These are phyloP conservation scores for Pachyrhizus erosus DNA, from an alignment of 306 rosid genomes.

Conservation along the genomic window DNA sequence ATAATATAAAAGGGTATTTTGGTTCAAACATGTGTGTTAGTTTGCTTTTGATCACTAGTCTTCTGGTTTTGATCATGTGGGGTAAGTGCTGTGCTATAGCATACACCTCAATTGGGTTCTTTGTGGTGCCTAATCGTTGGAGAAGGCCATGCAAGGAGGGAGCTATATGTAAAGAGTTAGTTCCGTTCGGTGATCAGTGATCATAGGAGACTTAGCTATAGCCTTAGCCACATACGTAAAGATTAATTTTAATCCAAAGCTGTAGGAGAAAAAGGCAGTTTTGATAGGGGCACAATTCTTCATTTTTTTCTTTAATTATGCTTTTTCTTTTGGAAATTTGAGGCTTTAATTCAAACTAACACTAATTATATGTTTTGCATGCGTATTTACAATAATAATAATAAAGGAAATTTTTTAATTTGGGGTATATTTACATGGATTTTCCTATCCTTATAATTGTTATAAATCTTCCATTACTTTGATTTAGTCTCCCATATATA, in stretches of 20 bases:
- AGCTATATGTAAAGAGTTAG: background rate
- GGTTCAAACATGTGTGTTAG: background rate
- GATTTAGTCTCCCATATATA: too few relatives aligned
- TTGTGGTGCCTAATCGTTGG: constrained; percentile 28
- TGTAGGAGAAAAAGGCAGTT: background rate
- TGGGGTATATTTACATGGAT: too few relatives aligned
- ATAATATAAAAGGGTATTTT: background rate
- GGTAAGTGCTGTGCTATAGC: constrained; percentile 46
- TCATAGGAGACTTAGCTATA: background rate
- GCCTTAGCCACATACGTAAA: background rate
- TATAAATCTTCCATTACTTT: too few relatives aligned
- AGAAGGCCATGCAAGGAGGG: background rate
- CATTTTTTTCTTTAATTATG: background rate
- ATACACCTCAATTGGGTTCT: constrained; percentile 40
- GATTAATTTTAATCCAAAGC: background rate
- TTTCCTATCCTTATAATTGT: too few relatives aligned
- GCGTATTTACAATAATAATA: too few relatives aligned
- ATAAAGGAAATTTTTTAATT: background rate
- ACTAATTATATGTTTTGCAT: too few relatives aligned
- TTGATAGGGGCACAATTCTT: background rate
- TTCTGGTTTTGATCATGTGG: constrained; percentile 39
- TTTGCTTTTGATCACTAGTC: constrained; percentile 14
- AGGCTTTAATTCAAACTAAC: background rate
- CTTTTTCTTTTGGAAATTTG: background rate
- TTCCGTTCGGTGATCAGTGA: constrained; percentile 9